These are phyloP conservation scores for Grosmannia clavigera DNA, from an alignment of 2,329 filamentous ascomycete genomes.

Conservation along the genomic window DNA sequence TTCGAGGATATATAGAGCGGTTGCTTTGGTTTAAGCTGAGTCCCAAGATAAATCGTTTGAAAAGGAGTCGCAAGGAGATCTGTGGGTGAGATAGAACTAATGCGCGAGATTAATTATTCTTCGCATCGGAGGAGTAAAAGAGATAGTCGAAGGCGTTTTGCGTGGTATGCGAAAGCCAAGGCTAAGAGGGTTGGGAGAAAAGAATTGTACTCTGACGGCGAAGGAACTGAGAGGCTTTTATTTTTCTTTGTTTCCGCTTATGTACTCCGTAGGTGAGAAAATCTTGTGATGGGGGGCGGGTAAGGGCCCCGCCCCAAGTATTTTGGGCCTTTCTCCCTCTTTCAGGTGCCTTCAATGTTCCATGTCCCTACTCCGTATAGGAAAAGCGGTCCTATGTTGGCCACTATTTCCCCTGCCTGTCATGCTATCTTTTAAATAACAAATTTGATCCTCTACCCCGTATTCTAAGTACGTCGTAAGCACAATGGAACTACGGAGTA, in stretches of 20 bases:
- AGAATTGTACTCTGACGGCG: background rate
- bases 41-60: background rate
- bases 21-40: background rate
- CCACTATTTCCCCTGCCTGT: background rate
- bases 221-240: background rate
- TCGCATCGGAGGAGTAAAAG: background rate
- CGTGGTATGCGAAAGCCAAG: background rate
- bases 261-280: background rate
- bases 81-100: background rate
- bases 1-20: background rate
- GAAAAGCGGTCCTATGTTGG: background rate
- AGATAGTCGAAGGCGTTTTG: background rate
- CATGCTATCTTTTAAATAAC: background rate
- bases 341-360: background rate
- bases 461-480: background rate
- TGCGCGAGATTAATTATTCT: background rate
- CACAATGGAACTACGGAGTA: background rate
- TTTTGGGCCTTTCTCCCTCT: background rate
- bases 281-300: background rate
- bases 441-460: no score
- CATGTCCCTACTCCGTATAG: background rate
- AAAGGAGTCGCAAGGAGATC: background rate
- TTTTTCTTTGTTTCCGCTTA: background rate
- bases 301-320: background rate
- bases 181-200: background rate